Conservation (phyloP, 2,329 filamentous ascomycete species). For the Aspergillus ruber region DNA sequence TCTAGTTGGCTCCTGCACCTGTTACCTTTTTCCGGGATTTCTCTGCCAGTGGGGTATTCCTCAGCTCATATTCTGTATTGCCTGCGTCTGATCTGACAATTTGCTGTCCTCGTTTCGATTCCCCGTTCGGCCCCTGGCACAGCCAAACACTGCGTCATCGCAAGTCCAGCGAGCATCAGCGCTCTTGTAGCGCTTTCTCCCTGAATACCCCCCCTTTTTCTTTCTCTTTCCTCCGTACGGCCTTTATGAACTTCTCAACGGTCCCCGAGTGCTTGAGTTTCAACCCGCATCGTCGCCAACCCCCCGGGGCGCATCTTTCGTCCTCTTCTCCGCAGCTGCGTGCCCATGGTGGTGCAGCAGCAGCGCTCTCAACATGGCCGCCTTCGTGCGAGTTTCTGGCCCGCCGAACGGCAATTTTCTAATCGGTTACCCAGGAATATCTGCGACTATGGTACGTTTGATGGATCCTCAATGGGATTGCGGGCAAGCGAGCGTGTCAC, state of each 20-base stretch:
- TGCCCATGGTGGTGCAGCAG: slow-evolving; percentile 36
- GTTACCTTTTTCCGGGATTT: background rate
- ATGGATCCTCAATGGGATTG: background rate
- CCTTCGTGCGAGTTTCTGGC: slow-evolving; percentile 91
- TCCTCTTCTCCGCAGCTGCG: slow-evolving; percentile 20
- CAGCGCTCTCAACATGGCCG: slow-evolving; percentile 52
- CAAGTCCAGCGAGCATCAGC: background rate
- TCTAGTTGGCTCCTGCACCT: background rate
- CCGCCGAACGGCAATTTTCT: slow-evolving; percentile 95
- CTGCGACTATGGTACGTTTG: slow-evolving; percentile 79
- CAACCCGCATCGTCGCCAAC: slow-evolving; percentile 19
- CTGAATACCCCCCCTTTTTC: background rate
- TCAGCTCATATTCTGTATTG: background rate
- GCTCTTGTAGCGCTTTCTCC: background rate
- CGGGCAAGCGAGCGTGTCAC: background rate
- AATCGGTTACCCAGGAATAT: slow-evolving; percentile 96
- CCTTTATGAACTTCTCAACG: slow-evolving; percentile 23
- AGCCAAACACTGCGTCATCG: background rate
- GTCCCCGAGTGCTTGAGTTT: slow-evolving; percentile 15
- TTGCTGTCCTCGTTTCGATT: no score
- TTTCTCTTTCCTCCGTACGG: background rate
- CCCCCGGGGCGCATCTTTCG: slow-evolving; percentile 13
- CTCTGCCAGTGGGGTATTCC: no score
- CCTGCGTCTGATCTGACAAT: background rate
- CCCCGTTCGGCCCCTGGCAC: background rate